Evolutionary conservation across 75 land plant species (phyloP).

Genomic region (Larix kaempferi): DNA sequence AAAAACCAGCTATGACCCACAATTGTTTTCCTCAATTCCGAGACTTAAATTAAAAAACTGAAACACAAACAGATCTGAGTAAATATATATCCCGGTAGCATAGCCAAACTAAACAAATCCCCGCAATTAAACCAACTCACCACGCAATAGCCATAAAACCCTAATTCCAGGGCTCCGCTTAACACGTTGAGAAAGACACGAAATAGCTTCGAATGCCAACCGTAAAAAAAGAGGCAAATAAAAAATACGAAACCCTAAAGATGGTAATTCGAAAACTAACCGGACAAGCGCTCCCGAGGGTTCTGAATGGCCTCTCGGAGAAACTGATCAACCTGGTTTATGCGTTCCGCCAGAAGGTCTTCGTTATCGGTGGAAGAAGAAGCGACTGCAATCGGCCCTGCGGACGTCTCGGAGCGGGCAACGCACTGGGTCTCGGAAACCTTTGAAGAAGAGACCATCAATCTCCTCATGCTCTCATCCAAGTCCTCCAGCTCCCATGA

Average conservation of each 20-base stretch:
- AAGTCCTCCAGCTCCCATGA: slow-evolving; percentile 95
- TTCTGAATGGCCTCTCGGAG: slow-evolving; percentile 89
- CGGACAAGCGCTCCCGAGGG: slow-evolving; percentile 81
- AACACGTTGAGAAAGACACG: neutral
- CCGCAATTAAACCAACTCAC: neutral
- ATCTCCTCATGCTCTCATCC: slow-evolving; percentile 58
- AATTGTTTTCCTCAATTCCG: too few relatives aligned
- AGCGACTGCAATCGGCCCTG: too few relatives aligned
- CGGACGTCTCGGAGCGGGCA: too few relatives aligned
- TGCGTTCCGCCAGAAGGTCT: slow-evolving; percentile 20
- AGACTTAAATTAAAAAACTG: too few relatives aligned
- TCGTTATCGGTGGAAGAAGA: neutral
- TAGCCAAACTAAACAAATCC: too few relatives aligned
- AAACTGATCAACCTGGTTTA: slow-evolving; percentile 77
- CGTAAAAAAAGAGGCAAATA: neutral
- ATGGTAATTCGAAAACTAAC: slow-evolving; percentile 28
- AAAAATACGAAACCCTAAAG: neutral
- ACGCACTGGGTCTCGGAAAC: too few relatives aligned
- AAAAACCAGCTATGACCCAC: too few relatives aligned
- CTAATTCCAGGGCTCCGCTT: neutral
- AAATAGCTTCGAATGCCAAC: neutral
- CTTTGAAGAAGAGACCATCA: too few relatives aligned
- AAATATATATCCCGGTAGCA: too few relatives aligned
- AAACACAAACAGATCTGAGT: too few relatives aligned
- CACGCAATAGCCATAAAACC: neutral